Evolutionary conservation across 2,329 filamentous ascomycete species (phyloP), one percentile per base, ranked within the genome.

Genomic region (Colletotrichum horii): DNA sequence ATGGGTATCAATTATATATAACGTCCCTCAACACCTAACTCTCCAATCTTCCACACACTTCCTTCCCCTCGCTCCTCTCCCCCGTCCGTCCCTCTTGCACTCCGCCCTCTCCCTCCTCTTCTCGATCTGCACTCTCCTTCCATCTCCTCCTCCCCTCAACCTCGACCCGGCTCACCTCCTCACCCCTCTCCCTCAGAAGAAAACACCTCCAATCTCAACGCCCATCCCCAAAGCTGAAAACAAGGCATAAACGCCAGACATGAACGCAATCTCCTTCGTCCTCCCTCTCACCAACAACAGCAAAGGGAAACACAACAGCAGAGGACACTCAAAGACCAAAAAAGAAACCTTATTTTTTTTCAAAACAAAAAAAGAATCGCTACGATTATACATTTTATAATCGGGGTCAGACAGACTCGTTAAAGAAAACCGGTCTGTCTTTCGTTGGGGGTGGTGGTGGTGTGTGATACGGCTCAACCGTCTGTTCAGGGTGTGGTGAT

Each of bases 341-440:
- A 32, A 28, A 56, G 14, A 55, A 28, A 56, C 28, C 62, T 64
- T 74, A 16, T 66, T 65, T 26, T 67, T 43, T 24, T 48, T 32
- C 14, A n/a, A 38, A 28, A 52, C 56, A 22, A 60, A 16, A 38
- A 24, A 28, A 60, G n/a, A 64, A 67, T 28, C 70, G 73, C 73
- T 68, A 69, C 73, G 73, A 75, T 75, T 75, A 75, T 75, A 73
- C 64, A 73, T 64, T 56, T 68, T 64, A 75, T 73, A 75, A 75
- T 68, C 73, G 65, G 22, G 22, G 32, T 16, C 9, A 34, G 60
- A 70, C 34, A 22, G 36, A 61, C 34, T 22, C 7, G 9, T 34
- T n/a, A 52, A 52, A 52, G 43, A 52, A 52, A 52, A 1, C n/a
- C n/a, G 43, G 43, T 52, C 0, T 22, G 43, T 52, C 43, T 0